Conservation (phyloP, 2,329 filamentous ascomycete genomes). For the Talaromyces sp. region DNA sequence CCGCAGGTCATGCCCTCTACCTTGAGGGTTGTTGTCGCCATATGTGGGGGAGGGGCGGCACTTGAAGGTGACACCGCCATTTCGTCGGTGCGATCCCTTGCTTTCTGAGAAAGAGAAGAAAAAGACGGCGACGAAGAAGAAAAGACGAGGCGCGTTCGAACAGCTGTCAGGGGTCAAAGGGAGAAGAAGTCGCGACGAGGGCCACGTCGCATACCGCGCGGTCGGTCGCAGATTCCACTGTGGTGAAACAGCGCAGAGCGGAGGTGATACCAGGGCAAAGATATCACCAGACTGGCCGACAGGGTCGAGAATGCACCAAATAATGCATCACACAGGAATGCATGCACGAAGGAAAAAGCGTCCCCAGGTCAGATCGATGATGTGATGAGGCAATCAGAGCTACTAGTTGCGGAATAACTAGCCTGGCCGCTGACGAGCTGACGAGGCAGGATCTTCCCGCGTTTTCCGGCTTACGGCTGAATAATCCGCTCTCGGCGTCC, state of each 20-base stretch:
- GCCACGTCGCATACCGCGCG: neutral
- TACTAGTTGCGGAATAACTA: too few relatives aligned
- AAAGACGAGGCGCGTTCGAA: neutral
- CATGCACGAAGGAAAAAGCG: neutral
- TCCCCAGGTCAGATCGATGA: neutral
- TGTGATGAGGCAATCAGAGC: neutral
- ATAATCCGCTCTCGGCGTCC: neutral
- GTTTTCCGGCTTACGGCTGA: neutral
- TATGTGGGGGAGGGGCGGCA: conserved; percentile 1
- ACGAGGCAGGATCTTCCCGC: neutral
- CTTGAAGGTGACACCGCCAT: conserved; percentile 1
- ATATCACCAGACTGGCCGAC: neutral
- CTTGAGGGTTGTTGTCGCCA: conserved; percentile 81
- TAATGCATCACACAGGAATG: neutral
- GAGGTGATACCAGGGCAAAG: neutral
- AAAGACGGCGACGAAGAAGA: neutral
- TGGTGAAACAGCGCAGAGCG: neutral
- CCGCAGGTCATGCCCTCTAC: conserved; percentile 87
- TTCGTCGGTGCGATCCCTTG: neutral
- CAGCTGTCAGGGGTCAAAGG: neutral
- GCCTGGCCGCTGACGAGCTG: too few relatives aligned
- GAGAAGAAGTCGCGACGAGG: neutral
- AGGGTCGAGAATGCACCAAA: neutral
- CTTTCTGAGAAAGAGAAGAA: neutral
- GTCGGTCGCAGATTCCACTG: neutral